Base-by-base conservation (phyloP, 352 stramenopile genomes). In the Pythium rishiriense region DNA sequence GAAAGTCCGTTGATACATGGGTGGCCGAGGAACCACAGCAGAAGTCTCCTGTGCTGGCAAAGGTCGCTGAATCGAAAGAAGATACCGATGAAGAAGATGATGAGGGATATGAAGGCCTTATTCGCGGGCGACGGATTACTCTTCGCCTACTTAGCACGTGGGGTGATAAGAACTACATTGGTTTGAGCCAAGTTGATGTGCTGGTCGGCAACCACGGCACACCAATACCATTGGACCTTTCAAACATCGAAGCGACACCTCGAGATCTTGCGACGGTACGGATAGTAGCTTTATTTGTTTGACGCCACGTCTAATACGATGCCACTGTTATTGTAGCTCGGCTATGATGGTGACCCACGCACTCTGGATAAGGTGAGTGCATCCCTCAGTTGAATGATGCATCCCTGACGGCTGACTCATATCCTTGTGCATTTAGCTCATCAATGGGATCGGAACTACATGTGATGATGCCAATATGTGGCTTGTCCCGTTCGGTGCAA, bases 391-490 rank as follows among this genome's bases (percentile, higher is more conserved):
- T 53, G 4, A 12, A 49, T 28, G 3, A 7, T 12, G 14, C 7
- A 25, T 35, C 3, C 1, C 48, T 35, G 4, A 52, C 25, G 14
- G 41, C 48, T 54, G 14, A 54, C 5, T 14, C n/a, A 2, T 25
- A 17, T 39, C n/a, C n/a, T 26, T 33, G 19, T 50, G 19, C 21
- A 14, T 53, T 12, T 35, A 93, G 83, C 64, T 97, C 12, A 66
- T 97, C 10, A 90, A 98, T 62, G 87, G 88, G 1, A 67, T 90
- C 9, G 78, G 83, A 9, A 76, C 71, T 25, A 97, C 89, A 4
- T 95, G 76, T 48, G 88, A 98, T 29, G 91, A 97, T 62, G 80
- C 85, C 10, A 90, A 98, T 68, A 90, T 93, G 79, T 98, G 91
- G 91, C 77, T 98, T 0, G 75, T 96, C 25, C 91, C 91, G 1